Evolutionary conservation across 2,329 filamentous ascomycete species (phyloP), one percentile per base, ranked within the genome.

Genomic region (Trichothecium sympodiale): DNA sequence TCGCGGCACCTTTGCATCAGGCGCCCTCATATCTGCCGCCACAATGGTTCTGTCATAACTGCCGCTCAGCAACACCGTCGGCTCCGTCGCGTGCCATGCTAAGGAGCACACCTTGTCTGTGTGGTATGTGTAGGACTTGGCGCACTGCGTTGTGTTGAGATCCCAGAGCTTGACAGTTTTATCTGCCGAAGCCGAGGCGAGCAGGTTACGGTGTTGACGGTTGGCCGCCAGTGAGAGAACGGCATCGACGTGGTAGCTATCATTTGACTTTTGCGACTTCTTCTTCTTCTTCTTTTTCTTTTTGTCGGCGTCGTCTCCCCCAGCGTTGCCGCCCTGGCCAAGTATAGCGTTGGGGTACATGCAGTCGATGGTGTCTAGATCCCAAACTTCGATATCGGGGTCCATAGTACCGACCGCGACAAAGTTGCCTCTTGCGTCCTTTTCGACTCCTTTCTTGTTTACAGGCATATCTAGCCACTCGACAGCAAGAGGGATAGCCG

Each of bases 91-190:
- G 65, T 96, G 86, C 91, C 93, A 98, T 45, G 89, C 83, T 38
- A 98, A 65, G 16, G 89, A 86, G 71, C 88, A 98, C 46, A 96
- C 88, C 65, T 98, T 98, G 69, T 95, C 91, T 26, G 85, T 94
- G 64, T 98, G 91, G 62, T 94, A 85, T 13, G 76, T 72, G 69
- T 98, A 98, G 31, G 88, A 95, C 64, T 95, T 91, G 50, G 91
- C 91, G 60, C 87, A 94, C 59, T 80, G 87, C 41, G 83, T 74
- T 3, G 86, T 95, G 64, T 87, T 84, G 43, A 98, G 67, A 56
- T 98, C 91, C 91, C 91, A 98, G 15, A 98, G 74, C 67, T 98
- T 98, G 52, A 96, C 80, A 3, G 91, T 98, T 64, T 88, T 87
- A 65, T 98, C 91, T 15, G 91, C 91, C 1, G 91, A 98, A 2